These are phyloP conservation scores for Leucosporidium creatinivorum DNA, from an alignment of 768 basidiomycete species.

Conservation along the genomic window DNA sequence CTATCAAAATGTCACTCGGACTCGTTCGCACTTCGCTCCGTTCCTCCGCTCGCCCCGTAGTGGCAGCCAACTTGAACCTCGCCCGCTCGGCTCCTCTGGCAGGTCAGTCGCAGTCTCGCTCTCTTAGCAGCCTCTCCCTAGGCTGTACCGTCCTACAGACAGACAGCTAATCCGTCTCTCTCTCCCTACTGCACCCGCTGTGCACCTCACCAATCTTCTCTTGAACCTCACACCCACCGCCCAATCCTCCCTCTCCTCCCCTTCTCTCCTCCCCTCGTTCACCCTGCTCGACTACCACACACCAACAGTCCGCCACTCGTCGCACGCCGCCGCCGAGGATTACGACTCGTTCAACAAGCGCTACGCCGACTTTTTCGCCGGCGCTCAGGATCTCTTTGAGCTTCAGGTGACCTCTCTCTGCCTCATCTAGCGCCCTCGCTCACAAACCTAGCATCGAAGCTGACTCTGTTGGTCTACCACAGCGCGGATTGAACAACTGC, in stretches of 20 bases:
- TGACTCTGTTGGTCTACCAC: too few species aligned
- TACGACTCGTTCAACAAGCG: constrained; percentile 91
- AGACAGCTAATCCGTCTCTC: background rate
- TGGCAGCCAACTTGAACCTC: too few species aligned
- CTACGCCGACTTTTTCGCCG: constrained; percentile 87
- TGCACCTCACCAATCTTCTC: background rate
- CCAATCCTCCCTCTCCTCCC: background rate
- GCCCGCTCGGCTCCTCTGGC: too few species aligned
- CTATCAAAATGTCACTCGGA: background rate
- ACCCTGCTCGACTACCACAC: background rate
- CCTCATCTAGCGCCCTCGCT: too few species aligned
- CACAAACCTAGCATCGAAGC: too few species aligned
- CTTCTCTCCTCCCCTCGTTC: background rate
- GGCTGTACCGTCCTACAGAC: background rate
- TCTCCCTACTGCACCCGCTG: background rate
- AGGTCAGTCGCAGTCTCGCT: too few species aligned
- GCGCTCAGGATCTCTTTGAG: constrained; percentile 93
- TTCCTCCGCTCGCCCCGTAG: background rate
- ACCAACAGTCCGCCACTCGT: constrained; percentile 29
- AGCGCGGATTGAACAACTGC: constrained; percentile 98
- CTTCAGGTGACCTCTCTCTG: too few species aligned
- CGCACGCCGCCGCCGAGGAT: constrained; percentile 32
- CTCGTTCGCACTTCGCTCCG: background rate
- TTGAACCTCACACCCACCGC: background rate
- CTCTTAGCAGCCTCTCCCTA: too few species aligned